A percentile compares a stretch with the other conserved stretches of the same genome.
Conservation (phyloP, 2,329 filamentous ascomycete species). For the Zalaria obscura region DNA sequence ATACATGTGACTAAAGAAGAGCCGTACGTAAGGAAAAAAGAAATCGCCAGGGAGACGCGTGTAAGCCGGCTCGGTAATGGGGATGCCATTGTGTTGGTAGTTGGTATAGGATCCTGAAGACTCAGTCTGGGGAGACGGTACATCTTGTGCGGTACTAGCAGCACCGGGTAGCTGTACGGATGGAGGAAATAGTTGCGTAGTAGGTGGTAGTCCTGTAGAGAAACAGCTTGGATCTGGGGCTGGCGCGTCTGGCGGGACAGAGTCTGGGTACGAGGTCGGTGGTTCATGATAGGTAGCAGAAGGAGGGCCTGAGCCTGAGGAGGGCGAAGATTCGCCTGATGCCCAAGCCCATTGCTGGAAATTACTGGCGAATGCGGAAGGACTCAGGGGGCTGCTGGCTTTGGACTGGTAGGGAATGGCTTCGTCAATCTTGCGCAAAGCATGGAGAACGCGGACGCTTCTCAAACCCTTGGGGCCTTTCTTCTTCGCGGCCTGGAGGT, state of each 20-base stretch:
- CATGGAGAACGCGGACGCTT: conserved; percentile 19
- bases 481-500: conserved; percentile 21
- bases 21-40: conserved; percentile 18
- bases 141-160: no score
- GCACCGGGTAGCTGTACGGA: no score
- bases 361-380: conserved; percentile 3
- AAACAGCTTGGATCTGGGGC: no score
- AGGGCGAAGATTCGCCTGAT: conserved; percentile 5
- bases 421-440: conserved; percentile 18
- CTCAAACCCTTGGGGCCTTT: conserved; percentile 21
- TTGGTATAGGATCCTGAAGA: no score
- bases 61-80: neutral
- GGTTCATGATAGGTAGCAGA: neutral
- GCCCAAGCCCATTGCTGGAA: conserved; percentile 4
- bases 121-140: no score
- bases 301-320: neutral
- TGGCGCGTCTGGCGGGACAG: neutral
- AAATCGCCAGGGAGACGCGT: conserved; percentile 12
- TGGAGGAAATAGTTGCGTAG: no score
- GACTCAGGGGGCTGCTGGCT: conserved; percentile 12
- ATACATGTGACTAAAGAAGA: conserved; percentile 22
- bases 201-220: no score
- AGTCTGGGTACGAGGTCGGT: neutral
- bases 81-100: no score
- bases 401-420: conserved; percentile 8